A percentile compares a stretch with the other conserved stretches of the same genome.
Conservation (phyloP, 108 stramenopile genomes). For the Stephanodiscus minutulus region DNA sequence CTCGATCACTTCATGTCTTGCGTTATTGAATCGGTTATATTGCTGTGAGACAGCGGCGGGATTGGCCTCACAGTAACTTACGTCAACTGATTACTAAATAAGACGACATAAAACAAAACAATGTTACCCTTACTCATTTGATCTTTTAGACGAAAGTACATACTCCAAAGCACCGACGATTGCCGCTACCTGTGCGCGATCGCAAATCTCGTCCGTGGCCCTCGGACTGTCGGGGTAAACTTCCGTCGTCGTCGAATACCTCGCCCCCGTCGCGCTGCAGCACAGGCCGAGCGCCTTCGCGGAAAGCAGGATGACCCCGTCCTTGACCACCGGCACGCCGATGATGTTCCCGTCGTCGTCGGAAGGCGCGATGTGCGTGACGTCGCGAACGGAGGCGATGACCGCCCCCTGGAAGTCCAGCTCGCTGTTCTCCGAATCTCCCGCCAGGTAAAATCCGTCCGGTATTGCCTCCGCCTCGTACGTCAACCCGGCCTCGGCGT, state of each 20-base stretch:
- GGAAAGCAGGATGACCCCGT: slow-evolving; percentile 58
- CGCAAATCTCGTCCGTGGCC: slow-evolving; percentile 60
- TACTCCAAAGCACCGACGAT: slow-evolving; percentile 58
- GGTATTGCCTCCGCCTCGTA: slow-evolving; percentile 52
- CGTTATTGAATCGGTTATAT: too few species aligned
- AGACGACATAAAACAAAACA: too few species aligned
- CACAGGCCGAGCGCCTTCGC: slow-evolving; percentile 51
- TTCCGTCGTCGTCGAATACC: slow-evolving; percentile 64
- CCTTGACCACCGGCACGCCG: slow-evolving; percentile 32
- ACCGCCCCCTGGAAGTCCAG: slow-evolving; percentile 49
- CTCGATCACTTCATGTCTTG: too few species aligned
- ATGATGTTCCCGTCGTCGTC: slow-evolving; percentile 55
- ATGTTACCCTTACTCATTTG: too few species aligned
- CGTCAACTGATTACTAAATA: too few species aligned
- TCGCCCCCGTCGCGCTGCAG: slow-evolving; percentile 48
- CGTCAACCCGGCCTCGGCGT: slow-evolving; percentile 39
- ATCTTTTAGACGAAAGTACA: too few species aligned
- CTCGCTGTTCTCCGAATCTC: slow-evolving; percentile 33
- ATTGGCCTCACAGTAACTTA: too few species aligned
- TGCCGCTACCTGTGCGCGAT: slow-evolving; percentile 64
- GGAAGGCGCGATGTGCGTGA: slow-evolving; percentile 70
- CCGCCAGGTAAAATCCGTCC: slow-evolving; percentile 74
- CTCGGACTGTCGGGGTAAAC: slow-evolving; percentile 67
- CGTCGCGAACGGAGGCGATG: slow-evolving; percentile 48
- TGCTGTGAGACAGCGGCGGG: too few species aligned